Evolutionary conservation across 2,329 filamentous ascomycete species (phyloP).

Genomic region (Cladophialophora chaetospira): DNA sequence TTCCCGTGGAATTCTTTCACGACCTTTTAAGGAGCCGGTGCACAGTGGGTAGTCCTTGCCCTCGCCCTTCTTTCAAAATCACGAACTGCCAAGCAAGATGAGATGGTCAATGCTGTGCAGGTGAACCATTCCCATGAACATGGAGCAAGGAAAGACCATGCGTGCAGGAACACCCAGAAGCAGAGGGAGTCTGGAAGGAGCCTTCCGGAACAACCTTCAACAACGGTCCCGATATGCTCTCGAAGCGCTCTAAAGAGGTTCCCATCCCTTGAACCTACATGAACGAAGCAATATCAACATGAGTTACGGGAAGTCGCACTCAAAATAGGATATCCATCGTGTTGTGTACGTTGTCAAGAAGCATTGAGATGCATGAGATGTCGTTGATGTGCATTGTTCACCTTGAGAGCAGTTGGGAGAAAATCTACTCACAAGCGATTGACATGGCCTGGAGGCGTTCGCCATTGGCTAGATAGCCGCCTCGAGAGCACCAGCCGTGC

Average conservation of each 20-base stretch:
- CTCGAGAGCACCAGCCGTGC: slow-evolving; percentile 1
- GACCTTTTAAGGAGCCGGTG: no score
- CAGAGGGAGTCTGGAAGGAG: no score
- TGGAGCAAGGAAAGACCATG: no score
- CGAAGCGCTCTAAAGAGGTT: slow-evolving; percentile 1
- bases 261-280: neutral
- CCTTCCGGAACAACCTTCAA: no score
- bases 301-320: slow-evolving; percentile 3
- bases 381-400: neutral
- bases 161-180: no score
- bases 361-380: neutral
- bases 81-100: no score
- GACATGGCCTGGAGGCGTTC: neutral
- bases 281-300: neutral
- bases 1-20: no score
- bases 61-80: no score
- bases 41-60: no score
- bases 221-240: slow-evolving; percentile 5
- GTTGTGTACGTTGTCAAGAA: neutral
- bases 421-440: neutral
- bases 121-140: no score
- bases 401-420: neutral
- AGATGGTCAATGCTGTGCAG: no score
- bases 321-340: neutral
- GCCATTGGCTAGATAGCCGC: slow-evolving; percentile 11